Percentiles rank a stretch among this genome's conserved stretches.
phyloP scores from a whole-genome alignment of 2,329 filamentous ascomycete species.

The Fusarium agapanthi region DNA sequence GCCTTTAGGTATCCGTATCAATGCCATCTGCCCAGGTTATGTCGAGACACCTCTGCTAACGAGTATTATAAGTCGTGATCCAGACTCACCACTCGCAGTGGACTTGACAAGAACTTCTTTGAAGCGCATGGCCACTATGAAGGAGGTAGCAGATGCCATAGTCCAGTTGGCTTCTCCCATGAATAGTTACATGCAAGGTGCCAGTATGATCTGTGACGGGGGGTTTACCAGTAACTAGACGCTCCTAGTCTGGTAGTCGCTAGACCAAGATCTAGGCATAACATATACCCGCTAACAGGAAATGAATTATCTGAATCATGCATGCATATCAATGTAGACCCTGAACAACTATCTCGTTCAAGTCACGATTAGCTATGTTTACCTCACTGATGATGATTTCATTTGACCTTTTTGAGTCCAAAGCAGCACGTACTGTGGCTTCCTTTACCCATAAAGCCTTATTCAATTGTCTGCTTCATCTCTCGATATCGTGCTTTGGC shows the following conservation, averaged over 20 bases:
- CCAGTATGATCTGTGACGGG: constrained; percentile 57
- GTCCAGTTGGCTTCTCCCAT: constrained; percentile 60
- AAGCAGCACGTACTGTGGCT: neutral
- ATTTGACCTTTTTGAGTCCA: neutral
- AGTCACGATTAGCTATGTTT: neutral
- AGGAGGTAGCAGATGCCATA: constrained; percentile 64
- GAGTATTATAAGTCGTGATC: constrained; percentile 32
- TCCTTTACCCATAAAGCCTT: neutral
- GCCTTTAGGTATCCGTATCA: constrained; percentile 62
- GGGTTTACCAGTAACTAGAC: constrained; percentile 47
- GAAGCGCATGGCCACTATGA: constrained; percentile 55
- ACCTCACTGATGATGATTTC: neutral
- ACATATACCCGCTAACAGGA: neutral
- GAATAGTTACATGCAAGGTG: constrained; percentile 62
- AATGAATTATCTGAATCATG: neutral
- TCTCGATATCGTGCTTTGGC: neutral
- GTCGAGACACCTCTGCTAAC: constrained; percentile 53
- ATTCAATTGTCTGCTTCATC: neutral
- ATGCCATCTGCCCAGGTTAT: constrained; percentile 67
- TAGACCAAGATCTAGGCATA: neutral
- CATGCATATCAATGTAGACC: too few species aligned
- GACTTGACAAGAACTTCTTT: constrained; percentile 58
- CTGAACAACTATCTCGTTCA: neutral
- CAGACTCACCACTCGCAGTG: constrained; percentile 44
- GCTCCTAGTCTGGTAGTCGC: neutral